Base-by-base conservation (phyloP, 768 basidiomycete genomes). In the Auriscalpium orientale region DNA sequence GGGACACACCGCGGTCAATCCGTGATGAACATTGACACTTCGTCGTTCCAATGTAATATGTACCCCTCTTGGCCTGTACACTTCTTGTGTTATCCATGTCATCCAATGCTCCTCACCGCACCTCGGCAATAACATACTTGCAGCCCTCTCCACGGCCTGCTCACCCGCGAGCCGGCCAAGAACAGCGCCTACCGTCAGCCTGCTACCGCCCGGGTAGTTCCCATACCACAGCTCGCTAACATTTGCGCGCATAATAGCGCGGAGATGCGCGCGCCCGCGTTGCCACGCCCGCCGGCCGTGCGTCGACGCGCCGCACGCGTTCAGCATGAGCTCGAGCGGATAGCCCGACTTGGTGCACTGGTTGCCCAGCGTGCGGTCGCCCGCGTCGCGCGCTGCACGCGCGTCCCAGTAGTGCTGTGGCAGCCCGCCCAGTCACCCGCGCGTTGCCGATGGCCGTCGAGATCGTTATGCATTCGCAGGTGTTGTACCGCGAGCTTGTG, bases 311-410 rank as follows among this genome's bases (percentile, higher is more conserved):
- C 86, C 86, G 2, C 67, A 57, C 0, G 73, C 63, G 62, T 86
- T 88, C 22, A 85, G 67, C 85, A 85, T 87, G 57, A 88, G 74
- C 1, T 85, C 85, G 11, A 86, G 71, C 3, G 86, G 84, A 62
- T 87, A 87, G 1, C 86, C 83, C 10, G 84, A 86, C 67, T 87
- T 87, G 8, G 85, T 87, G 67, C 75, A 85, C 59, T 85, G 83
- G 65, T 89, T 87, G 56, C 81, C 84, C 54, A 85, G 66, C 48
- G 72, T 71, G 50, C 83, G 79, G 55, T 81, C 74, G 18, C 85
- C 85, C 15, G 69, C 64, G 35, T 81, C 70, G 18, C 67, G 56
- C 1, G 77, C 70, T 1, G 84, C 80, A 61, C 84, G 76, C 16
- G 81, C 82, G 62, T 86, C 86, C 85, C 85, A 87, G 62, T 78